These are phyloP conservation scores for Tolypocladium amazonense DNA, from an alignment of 2,329 filamentous ascomycete genomes.

Conservation along the genomic window DNA sequence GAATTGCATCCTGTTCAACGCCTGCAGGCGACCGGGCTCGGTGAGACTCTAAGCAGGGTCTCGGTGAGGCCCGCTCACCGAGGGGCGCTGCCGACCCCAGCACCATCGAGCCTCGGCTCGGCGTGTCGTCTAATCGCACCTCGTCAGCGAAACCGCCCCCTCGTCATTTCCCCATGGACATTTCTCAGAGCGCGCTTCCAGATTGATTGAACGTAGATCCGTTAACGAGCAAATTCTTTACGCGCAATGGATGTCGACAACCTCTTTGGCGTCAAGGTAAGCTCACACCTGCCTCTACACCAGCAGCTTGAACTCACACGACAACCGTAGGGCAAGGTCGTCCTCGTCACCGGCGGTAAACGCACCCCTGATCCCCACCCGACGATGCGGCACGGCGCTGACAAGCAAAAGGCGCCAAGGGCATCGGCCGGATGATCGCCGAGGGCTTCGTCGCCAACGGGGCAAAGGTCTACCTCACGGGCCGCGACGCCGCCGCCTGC, in stretches of 20 bases:
- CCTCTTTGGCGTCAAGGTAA: slow-evolving; percentile 50
- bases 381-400: not conserved
- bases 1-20: not conserved
- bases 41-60: not conserved
- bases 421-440: slow-evolving; percentile 58
- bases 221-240: slow-evolving; percentile 1
- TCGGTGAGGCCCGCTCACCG: not conserved
- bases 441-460: slow-evolving; percentile 55
- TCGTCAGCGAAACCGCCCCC: not conserved
- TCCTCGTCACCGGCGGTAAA: slow-evolving; percentile 43
- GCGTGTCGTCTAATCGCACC: not conserved
- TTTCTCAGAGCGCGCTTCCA: not conserved
- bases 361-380: not conserved
- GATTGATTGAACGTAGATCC: not conserved
- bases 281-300: slow-evolving; percentile 5
- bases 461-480: slow-evolving; percentile 55
- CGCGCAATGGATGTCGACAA: slow-evolving; percentile 40
- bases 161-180: not conserved
- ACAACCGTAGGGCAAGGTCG: slow-evolving; percentile 39
- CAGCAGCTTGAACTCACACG: not conserved
- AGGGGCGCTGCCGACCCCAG: not conserved
- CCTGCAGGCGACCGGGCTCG: no score
- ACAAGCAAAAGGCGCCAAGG: slow-evolving; percentile 34
- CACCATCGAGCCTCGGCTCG: not conserved
- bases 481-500: slow-evolving; percentile 49